Evolutionary conservation across 352 stramenopile genomes (phyloP), one percentile per base, ranked within the genome.

Genomic region (Paralagenidium karlingii): DNA sequence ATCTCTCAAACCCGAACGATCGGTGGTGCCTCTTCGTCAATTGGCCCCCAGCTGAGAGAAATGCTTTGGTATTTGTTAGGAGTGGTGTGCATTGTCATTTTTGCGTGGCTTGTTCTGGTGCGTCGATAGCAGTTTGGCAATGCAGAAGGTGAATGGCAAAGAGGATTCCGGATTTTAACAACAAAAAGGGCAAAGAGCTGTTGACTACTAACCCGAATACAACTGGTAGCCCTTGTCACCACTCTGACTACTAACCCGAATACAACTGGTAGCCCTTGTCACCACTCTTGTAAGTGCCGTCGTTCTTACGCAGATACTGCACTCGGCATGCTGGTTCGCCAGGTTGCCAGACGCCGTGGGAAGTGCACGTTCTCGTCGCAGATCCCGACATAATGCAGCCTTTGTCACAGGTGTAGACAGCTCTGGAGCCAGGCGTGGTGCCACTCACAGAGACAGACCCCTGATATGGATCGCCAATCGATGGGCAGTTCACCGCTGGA

Each of bases 121-220:
- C n/a, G n/a, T n/a, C n/a, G n/a, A n/a, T n/a, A n/a, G n/a, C n/a
- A n/a, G n/a, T n/a, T n/a, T n/a, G n/a, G n/a, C n/a, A n/a, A n/a
- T n/a, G n/a, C n/a, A n/a, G n/a, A n/a, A n/a, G n/a, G n/a, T n/a
- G n/a, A n/a, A n/a, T n/a, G n/a, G n/a, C n/a, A n/a, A n/a, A n/a
- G n/a, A n/a, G n/a, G n/a, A n/a, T n/a, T n/a, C n/a, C n/a, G n/a
- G n/a, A n/a, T n/a, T n/a, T n/a, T n/a, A n/a, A n/a, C n/a, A n/a
- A n/a, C n/a, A n/a, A n/a, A n/a, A n/a, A n/a, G n/a, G n/a, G n/a
- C n/a, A n/a, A n/a, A n/a, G n/a, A n/a, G n/a, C n/a, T n/a, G n/a
- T n/a, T n/a, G n/a, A n/a, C n/a, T n/a, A n/a, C n/a, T n/a, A 81
- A 21, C 64, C 67, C 0, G 61, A 69, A 52, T 76, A 76, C 19